Percentiles rank a stretch among this genome's conserved stretches.
Evolutionary conservation across 345 rosid species (phyloP).

Genomic region (Sonneratia caseolaris): DNA sequence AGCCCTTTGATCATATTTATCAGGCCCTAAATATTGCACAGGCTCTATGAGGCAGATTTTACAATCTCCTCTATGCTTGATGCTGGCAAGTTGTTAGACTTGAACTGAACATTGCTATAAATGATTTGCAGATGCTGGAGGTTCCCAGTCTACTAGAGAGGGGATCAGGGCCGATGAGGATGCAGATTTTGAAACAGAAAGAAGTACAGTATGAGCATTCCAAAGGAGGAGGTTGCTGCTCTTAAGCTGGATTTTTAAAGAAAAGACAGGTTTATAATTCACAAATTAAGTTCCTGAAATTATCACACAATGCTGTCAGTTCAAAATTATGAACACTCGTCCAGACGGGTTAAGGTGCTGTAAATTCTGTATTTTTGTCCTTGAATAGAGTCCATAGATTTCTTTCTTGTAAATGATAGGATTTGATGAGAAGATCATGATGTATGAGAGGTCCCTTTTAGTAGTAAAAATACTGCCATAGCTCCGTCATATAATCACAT

Average conservation of each 20-base stretch:
- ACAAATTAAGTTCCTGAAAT: background rate
- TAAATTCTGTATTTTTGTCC: background rate
- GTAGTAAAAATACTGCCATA: background rate
- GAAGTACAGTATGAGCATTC: slow-evolving; percentile 22
- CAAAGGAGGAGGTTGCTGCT: slow-evolving; percentile 41
- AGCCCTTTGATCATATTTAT: background rate
- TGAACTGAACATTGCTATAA: background rate
- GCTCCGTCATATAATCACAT: background rate
- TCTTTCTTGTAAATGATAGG: background rate
- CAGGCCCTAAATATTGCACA: no score
- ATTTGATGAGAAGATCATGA: background rate
- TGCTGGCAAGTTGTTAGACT: background rate
- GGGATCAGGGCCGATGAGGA: slow-evolving; percentile 58
- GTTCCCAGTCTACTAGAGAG: slow-evolving; percentile 67
- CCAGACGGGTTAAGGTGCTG: background rate
- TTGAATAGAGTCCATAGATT: background rate
- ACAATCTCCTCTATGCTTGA: background rate
- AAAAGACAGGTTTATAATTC: background rate
- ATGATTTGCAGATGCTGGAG: slow-evolving; percentile 47
- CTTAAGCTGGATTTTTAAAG: slow-evolving; percentile 5
- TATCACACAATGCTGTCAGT: background rate
- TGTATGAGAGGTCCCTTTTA: background rate
- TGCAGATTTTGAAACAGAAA: slow-evolving; percentile 35
- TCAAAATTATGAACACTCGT: background rate
- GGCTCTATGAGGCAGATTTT: background rate